Percentiles rank a stretch among this genome's conserved stretches.
phyloP scores from a whole-genome alignment of 1,284 basidiomycete genomes.

The Ganoderma sp. region DNA sequence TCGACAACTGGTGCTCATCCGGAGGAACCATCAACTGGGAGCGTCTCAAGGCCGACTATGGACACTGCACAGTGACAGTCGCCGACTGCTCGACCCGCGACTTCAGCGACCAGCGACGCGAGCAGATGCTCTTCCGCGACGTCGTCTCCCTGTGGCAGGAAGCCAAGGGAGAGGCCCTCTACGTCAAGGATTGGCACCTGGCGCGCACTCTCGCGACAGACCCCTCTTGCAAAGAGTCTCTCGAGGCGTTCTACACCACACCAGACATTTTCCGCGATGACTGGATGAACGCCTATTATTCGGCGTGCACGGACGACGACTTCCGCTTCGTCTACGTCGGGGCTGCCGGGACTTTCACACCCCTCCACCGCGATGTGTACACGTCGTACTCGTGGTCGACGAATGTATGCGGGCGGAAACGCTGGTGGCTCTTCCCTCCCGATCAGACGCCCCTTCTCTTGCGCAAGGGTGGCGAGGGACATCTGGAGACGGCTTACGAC shows the following conservation, averaged over 20 bases:
- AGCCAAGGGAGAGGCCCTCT: conserved; percentile 34
- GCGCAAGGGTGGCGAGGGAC: conserved; percentile 33
- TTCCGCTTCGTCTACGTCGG: conserved; percentile 44
- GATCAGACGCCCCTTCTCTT: conserved; percentile 38
- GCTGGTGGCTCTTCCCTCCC: conserved; percentile 44
- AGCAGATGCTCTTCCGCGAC: conserved; percentile 32
- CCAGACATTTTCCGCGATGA: conserved; percentile 42
- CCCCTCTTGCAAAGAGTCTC: background rate
- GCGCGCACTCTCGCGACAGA: conserved; percentile 22
- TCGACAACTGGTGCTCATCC: background rate
- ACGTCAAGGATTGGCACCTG: conserved; percentile 44
- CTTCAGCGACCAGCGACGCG: conserved; percentile 40
- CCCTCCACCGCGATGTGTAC: conserved; percentile 43
- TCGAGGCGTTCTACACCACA: conserved; percentile 36
- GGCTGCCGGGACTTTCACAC: conserved; percentile 40
- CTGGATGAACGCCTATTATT: conserved; percentile 44
- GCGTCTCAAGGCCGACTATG: conserved; percentile 33
- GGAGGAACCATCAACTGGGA: conserved; percentile 34
- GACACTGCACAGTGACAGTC: conserved; percentile 34
- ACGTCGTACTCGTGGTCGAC: conserved; percentile 44
- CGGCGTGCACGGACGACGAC: conserved; percentile 39
- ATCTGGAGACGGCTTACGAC: conserved; percentile 35
- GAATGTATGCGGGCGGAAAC: conserved; percentile 41
- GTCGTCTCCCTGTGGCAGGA: conserved; percentile 36
- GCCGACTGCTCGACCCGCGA: conserved; percentile 39